These are phyloP conservation scores for Trapa incisa DNA, from an alignment of 345 rosid species.

Conservation along the genomic window DNA sequence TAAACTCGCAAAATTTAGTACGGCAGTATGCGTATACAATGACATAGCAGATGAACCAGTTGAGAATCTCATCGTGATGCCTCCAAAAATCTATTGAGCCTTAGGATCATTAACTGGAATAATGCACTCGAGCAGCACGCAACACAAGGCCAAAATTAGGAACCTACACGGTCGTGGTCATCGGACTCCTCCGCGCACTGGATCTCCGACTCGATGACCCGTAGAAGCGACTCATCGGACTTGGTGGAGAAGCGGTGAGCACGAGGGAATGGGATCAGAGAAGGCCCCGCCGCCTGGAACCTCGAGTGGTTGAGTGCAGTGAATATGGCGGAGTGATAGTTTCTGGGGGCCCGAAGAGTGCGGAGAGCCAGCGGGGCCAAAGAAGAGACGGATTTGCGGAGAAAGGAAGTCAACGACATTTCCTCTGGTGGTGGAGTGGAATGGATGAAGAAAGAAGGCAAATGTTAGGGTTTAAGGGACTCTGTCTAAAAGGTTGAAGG, in stretches of 20 bases:
- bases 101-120: not conserved
- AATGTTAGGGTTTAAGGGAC: slow-evolving; percentile 7
- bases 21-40: too few species aligned
- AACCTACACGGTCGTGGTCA: slow-evolving; percentile 34
- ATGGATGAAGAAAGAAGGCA: not conserved
- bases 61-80: not conserved
- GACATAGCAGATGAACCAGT: too few species aligned
- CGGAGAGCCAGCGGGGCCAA: slow-evolving; percentile 30
- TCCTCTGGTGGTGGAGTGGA: too few species aligned
- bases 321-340: slow-evolving; percentile 16
- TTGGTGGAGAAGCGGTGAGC: slow-evolving; percentile 22
- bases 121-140: not conserved
- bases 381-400: slow-evolving; percentile 36
- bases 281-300: slow-evolving; percentile 12
- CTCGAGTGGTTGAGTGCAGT: slow-evolving; percentile 14
- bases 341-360: slow-evolving; percentile 22
- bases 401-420: not conserved
- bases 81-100: not conserved
- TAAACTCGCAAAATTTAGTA: too few species aligned
- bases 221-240: slow-evolving; percentile 46
- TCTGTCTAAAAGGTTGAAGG: not conserved
- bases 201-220: slow-evolving; percentile 53
- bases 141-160: not conserved
- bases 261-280: slow-evolving; percentile 9
- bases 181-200: slow-evolving; percentile 48